Percentiles rank a stretch among this genome's conserved stretches.
Conservation (phyloP, 768 basidiomycete species). For the Chalciporus piperatus region DNA sequence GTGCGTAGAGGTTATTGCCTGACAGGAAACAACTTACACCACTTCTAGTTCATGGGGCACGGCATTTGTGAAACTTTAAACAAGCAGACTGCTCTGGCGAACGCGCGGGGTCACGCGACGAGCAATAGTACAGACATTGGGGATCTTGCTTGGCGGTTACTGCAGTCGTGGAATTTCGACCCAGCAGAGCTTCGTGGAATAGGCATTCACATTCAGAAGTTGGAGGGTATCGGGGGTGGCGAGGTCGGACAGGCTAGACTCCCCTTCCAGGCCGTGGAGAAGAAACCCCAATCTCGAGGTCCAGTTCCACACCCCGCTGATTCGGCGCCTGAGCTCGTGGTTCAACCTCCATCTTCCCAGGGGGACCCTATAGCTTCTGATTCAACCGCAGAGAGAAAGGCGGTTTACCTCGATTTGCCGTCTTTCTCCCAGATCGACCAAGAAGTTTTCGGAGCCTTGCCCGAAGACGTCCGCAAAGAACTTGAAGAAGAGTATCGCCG, state of each 20-base stretch:
- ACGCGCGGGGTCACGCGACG: conserved; percentile 64
- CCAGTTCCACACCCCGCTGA: not conserved
- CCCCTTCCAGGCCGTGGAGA: conserved; percentile 45
- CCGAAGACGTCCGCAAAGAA: conserved; percentile 66
- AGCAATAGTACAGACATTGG: conserved; percentile 71
- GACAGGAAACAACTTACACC: conserved; percentile 1
- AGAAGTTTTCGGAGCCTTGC: conserved; percentile 67
- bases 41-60: conserved; percentile 81
- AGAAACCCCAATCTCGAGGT: not conserved
- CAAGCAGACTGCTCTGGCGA: conserved; percentile 62
- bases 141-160: conserved; percentile 70
- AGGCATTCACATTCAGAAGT: conserved; percentile 86
- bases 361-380: conserved; percentile 17
- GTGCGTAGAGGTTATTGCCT: conserved; percentile 36
- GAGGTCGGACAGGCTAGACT: conserved; percentile 59
- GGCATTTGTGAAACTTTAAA: conserved; percentile 81
- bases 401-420: conserved; percentile 45
- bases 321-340: conserved; percentile 18
- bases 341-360: conserved; percentile 36
- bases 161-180: conserved; percentile 73
- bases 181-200: conserved; percentile 88
- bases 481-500: conserved; percentile 65
- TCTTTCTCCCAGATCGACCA: conserved; percentile 75
- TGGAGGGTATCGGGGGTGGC: conserved; percentile 51
- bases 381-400: conserved; percentile 9